These are phyloP conservation scores for Eucalyptus brandiana DNA, from an alignment of 345 rosid genomes.

Conservation along the genomic window DNA sequence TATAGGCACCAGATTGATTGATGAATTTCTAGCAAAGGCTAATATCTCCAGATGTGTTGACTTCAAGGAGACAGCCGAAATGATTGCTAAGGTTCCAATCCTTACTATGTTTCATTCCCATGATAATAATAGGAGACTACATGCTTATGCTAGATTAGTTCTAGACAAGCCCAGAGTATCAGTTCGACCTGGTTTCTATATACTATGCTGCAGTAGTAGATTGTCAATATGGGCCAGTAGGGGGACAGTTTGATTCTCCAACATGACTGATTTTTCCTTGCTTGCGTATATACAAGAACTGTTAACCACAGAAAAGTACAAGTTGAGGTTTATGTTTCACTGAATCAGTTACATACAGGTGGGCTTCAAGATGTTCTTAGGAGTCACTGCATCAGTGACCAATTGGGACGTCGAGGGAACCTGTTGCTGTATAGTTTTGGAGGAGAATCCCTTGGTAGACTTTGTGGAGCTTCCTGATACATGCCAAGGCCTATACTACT, in stretches of 20 bases:
- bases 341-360: conserved; percentile 23
- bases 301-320: not conserved
- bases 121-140: not conserved
- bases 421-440: conserved; percentile 70
- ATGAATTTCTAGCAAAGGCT: conserved; percentile 89
- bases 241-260: not conserved
- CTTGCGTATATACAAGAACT: not conserved
- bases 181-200: not conserved
- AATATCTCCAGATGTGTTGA: conserved; percentile 80
- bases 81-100: conserved; percentile 67
- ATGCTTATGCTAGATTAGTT: not conserved
- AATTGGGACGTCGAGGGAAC: conserved; percentile 92
- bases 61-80: conserved; percentile 87
- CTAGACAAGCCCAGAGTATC: not conserved
- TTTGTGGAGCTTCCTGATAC: conserved; percentile 94
- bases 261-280: not conserved
- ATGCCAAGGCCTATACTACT: conserved; percentile 84
- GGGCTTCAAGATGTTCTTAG: conserved; percentile 95
- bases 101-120: not conserved
- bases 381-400: conserved; percentile 71
- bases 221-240: not conserved
- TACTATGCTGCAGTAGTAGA: not conserved
- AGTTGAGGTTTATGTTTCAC: not conserved
- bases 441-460: conserved; percentile 89
- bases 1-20: conserved; percentile 73